Percentiles rank a stretch among this genome's conserved stretches.
Conservation (phyloP, 2,329 filamentous ascomycete genomes). For the Epichloe typhina region DNA sequence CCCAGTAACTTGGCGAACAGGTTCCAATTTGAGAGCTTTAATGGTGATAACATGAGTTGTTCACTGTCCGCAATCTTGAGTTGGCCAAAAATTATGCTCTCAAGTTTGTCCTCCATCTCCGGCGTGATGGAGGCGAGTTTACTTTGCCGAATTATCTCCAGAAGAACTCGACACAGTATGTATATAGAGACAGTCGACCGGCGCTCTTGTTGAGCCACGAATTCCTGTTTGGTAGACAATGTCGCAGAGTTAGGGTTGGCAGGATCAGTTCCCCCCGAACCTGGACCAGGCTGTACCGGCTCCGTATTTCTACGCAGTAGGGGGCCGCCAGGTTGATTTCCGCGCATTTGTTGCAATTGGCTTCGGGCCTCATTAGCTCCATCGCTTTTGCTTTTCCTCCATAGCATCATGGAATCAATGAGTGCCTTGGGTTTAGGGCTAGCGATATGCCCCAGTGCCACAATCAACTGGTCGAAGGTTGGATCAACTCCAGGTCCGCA, state of each 20-base stretch:
- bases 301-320: constrained; percentile 64
- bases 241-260: constrained; percentile 23
- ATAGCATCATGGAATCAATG: constrained; percentile 96
- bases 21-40: constrained; percentile 90
- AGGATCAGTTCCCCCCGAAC: constrained; percentile 14
- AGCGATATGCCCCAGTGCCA: constrained; percentile 85
- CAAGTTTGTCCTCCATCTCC: constrained; percentile 88
- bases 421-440: constrained; percentile 87
- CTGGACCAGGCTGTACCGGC: constrained; percentile 37
- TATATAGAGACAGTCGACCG: constrained; percentile 92
- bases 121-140: constrained; percentile 67
- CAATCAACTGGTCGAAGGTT: constrained; percentile 86
- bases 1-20: constrained; percentile 86
- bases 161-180: constrained; percentile 81
- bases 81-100: constrained; percentile 94
- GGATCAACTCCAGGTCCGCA: constrained; percentile 83
- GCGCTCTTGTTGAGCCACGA: constrained; percentile 68
- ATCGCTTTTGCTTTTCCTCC: constrained; percentile 93
- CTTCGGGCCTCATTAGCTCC: constrained; percentile 57
- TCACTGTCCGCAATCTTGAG: constrained; percentile 80
- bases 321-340: constrained; percentile 29
- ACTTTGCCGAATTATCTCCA: constrained; percentile 89
- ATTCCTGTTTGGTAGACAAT: constrained; percentile 48
- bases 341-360: constrained; percentile 41
- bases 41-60: constrained; percentile 59